Base-by-base conservation (phyloP, 2,329 filamentous ascomycete species). In the Cercospora berteroae region DNA sequence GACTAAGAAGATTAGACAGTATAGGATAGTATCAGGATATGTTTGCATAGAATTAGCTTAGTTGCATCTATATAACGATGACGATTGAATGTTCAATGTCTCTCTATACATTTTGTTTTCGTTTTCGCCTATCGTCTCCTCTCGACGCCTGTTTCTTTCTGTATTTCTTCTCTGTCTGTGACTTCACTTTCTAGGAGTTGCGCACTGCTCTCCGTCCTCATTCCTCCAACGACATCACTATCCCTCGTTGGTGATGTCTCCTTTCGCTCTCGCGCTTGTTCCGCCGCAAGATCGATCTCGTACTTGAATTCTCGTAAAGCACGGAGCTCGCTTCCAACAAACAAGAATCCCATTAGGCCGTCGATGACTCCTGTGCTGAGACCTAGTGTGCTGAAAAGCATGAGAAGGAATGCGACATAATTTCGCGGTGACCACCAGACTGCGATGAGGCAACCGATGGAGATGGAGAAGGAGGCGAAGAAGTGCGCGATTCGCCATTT, bases 261-360 rank as follows among this genome's bases (percentile, higher is more conserved):
- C 48, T 39, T 16, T 27, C 31, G 16, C 33, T 31, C 67, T 59
- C 67, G 67, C 23, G 78, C 78, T 55, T 68, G 69, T 29, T 71
- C 68, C 69, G 78, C 88, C 12, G 90, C 89, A 76, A 91, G 94
- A 60, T 82, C 82, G 27, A 98, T 89, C 79, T 99, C 95, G 91
- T 93, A 97, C 77, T 95, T 88, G 80, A 98, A 98, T 81, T 99
- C 95, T 74, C 88, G 89, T 64, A 99, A 81, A 4, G 90, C 89
- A 67, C 93, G 86, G 67, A 97, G 80, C 81, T 99, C 95, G 68
- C 88, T 89, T 10, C 90, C 89, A 67, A 97, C 90, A 78, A 99
- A 99, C 59, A 98, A 79, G 0, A 95, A 85, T 0, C 93, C 91
- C 77, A 98, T 91, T 48, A 98, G 80, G 0, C 94, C 94, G 76